Conservation (phyloP, 2,329 filamentous ascomycete genomes). For the Colletotrichum sp. region DNA sequence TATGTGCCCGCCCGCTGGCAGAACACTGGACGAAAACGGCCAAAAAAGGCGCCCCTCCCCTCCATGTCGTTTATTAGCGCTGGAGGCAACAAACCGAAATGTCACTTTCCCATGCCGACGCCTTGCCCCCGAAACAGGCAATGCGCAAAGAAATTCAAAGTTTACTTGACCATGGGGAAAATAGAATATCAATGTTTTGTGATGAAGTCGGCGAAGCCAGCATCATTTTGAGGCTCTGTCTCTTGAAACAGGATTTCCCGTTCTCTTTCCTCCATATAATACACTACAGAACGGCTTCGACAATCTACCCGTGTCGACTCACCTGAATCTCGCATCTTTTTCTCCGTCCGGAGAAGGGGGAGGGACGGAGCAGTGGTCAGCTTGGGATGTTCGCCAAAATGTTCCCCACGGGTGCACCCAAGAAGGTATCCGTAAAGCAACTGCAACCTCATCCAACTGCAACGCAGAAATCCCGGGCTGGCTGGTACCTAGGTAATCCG, state of each 20-base stretch:
- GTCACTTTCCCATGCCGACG: constrained; percentile 2
- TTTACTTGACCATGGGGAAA: not conserved
- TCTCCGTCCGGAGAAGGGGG: not conserved
- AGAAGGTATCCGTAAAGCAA: not conserved
- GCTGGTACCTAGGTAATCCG: not conserved
- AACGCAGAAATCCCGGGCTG: not conserved
- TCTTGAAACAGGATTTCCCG: not conserved
- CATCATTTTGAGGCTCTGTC: not conserved
- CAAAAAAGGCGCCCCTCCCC: not conserved
- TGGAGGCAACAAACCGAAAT: not conserved
- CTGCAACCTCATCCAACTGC: not conserved
- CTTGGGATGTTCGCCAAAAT: not conserved
- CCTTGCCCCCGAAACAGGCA: not conserved
- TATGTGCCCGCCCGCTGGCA: not conserved
- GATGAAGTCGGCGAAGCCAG: not conserved
- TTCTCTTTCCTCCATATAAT: not conserved
- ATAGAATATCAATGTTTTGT: not conserved
- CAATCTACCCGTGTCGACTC: constrained; percentile 19
- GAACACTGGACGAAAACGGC: not conserved
- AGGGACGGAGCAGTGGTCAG: not conserved
- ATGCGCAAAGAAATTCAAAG: not conserved
- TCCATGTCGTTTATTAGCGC: not conserved
- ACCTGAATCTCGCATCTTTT: constrained; percentile 20
- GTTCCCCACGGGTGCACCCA: constrained; percentile 11
- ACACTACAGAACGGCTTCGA: constrained; percentile 1